These are phyloP conservation scores for Ceratobasidium sp. DNA, from an alignment of 1,284 basidiomycete species.

Conservation along the genomic window DNA sequence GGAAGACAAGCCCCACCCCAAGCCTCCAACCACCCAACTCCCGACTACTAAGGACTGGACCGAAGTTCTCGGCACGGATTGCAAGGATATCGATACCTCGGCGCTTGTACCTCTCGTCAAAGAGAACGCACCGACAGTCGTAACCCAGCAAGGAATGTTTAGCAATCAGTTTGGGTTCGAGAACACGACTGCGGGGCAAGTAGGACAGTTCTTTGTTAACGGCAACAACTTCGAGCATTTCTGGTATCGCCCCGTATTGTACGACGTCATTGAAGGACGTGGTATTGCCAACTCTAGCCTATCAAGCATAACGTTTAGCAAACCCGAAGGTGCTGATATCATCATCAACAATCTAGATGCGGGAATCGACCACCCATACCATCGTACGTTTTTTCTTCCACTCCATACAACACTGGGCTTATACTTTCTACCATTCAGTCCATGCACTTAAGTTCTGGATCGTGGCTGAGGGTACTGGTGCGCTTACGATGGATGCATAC, in stretches of 20 bases:
- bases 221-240: conserved; percentile 52
- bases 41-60: conserved; percentile 51
- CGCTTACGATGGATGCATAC: conserved; percentile 49
- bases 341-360: conserved; percentile 57
- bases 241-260: conserved; percentile 55
- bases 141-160: conserved; percentile 49
- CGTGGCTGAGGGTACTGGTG: conserved; percentile 55
- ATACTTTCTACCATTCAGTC: conserved; percentile 37
- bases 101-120: conserved; percentile 52
- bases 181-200: conserved; percentile 46
- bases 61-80: conserved; percentile 41
- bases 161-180: conserved; percentile 49
- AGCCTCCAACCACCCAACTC: conserved; percentile 20
- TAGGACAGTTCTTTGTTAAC: conserved; percentile 51
- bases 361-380: conserved; percentile 56
- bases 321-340: conserved; percentile 18
- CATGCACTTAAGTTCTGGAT: conserved; percentile 53
- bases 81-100: conserved; percentile 52
- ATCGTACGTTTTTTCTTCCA: conserved; percentile 40
- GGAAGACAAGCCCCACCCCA: conserved; percentile 17
- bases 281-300: conserved; percentile 49
- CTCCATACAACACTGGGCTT: too few relatives aligned
- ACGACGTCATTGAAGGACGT: conserved; percentile 50
- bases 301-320: conserved; percentile 51
- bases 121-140: conserved; percentile 49